Percentiles rank a stretch among this genome's conserved stretches.
Conservation (phyloP, 345 rosid genomes). For the Citrus hindsii region DNA sequence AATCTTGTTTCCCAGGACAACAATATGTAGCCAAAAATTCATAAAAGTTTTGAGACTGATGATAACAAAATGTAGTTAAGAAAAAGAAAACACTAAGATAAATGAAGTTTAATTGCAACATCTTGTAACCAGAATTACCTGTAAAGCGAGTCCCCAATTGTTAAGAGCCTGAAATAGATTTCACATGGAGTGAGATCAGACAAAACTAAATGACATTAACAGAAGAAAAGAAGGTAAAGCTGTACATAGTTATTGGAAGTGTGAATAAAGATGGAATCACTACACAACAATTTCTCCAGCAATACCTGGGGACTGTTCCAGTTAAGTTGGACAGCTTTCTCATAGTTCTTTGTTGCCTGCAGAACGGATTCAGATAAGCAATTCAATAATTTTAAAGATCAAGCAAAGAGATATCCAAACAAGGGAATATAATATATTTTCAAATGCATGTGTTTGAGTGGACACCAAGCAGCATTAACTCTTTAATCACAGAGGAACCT, state of each 20-base stretch:
- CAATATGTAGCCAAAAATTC: background rate
- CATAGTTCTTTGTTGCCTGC: slow-evolving; percentile 95
- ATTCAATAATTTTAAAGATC: background rate
- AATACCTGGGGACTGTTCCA: slow-evolving; percentile 99
- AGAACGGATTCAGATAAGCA: slow-evolving; percentile 14
- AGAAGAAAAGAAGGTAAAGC: background rate
- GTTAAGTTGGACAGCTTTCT: slow-evolving; percentile 91
- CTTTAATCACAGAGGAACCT: background rate
- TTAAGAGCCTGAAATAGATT: slow-evolving; percentile 76
- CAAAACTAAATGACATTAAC: background rate
- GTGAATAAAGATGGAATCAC: slow-evolving; percentile 12
- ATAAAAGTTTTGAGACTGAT: background rate
- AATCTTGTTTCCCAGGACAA: background rate
- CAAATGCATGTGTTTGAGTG: background rate
- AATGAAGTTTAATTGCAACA: background rate
- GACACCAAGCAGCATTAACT: background rate
- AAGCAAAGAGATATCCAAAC: background rate
- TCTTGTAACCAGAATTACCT: slow-evolving; percentile 42
- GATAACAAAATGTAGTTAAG: background rate
- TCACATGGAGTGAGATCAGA: slow-evolving; percentile 15
- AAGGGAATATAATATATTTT: background rate
- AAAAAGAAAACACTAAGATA: slow-evolving; percentile 1
- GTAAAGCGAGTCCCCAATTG: slow-evolving; percentile 98
- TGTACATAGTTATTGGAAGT: background rate
- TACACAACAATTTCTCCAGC: slow-evolving; percentile 1